Percentiles rank a stretch among this genome's conserved stretches.
These are phyloP conservation scores for Hydrangea macrophylla DNA, from an alignment of 148 eudicot genomes.

Conservation along the genomic window DNA sequence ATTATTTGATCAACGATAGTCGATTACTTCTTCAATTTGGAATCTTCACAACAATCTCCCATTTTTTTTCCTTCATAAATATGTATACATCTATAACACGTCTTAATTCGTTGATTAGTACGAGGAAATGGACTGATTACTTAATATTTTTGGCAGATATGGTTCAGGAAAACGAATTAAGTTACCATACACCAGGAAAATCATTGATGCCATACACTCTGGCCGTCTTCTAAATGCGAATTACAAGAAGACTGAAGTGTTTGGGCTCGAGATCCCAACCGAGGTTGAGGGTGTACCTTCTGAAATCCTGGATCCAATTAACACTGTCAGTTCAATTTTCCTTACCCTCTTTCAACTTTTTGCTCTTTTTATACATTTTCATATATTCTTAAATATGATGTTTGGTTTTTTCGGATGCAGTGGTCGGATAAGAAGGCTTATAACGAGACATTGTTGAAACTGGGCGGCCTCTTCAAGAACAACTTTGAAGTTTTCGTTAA, in stretches of 20 bases:
- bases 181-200: constrained; percentile 67
- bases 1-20: no score
- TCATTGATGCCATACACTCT: constrained; percentile 73
- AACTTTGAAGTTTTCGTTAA: constrained; percentile 61
- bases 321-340: constrained; percentile 45
- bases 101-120: background rate
- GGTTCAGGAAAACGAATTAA: constrained; percentile 81
- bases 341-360: background rate
- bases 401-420: constrained; percentile 25
- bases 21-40: no score
- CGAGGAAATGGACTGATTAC: background rate
- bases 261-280: constrained; percentile 76
- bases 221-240: constrained; percentile 49
- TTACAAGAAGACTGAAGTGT: constrained; percentile 60
- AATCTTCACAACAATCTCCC: no score
- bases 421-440: constrained; percentile 64
- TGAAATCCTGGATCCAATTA: constrained; percentile 71
- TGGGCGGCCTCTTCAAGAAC: constrained; percentile 63
- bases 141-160: constrained; percentile 38
- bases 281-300: constrained; percentile 71
- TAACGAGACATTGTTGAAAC: constrained; percentile 49
- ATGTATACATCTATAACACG: no score
- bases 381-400: background rate
- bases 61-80: no score
- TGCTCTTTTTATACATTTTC: background rate